A percentile compares a stretch with the other conserved stretches of the same genome.
Evolutionary conservation across 2,329 filamentous ascomycete species (phyloP).

Genomic region (Xylaria sp.): DNA sequence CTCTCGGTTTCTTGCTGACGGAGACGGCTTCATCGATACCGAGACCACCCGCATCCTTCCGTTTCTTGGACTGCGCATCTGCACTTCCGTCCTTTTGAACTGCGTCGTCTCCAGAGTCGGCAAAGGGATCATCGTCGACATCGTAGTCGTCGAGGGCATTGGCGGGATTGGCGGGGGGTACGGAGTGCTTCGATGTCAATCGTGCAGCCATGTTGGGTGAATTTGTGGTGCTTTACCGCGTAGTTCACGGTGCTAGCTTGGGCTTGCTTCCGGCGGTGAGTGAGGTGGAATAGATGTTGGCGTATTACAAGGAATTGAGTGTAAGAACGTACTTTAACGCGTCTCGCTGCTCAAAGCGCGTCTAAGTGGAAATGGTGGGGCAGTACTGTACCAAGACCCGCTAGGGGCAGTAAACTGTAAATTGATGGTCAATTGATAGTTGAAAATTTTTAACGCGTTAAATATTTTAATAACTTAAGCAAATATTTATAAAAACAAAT

Average conservation of each 20-base stretch:
- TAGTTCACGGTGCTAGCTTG: not conserved
- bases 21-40: slow-evolving; percentile 90
- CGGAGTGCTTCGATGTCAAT: slow-evolving; percentile 33
- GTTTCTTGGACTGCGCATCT: slow-evolving; percentile 55
- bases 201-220: slow-evolving; percentile 45
- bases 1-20: slow-evolving; percentile 77
- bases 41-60: slow-evolving; percentile 63
- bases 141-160: slow-evolving; percentile 83
- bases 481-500: no score
- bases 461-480: no score
- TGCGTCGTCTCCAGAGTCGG: slow-evolving; percentile 52
- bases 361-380: slow-evolving; percentile 24
- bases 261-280: not conserved
- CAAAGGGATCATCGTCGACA: slow-evolving; percentile 62
- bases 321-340: slow-evolving; percentile 3
- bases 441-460: no score
- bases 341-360: slow-evolving; percentile 18
- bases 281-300: not conserved
- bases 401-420: no score
- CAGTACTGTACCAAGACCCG: no score
- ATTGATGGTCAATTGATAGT: no score
- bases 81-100: slow-evolving; percentile 43
- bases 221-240: not conserved
- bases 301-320: not conserved
- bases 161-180: slow-evolving; percentile 56